phyloP scores from a whole-genome alignment of 208 protist species.

The Lotmaria passim region DNA sequence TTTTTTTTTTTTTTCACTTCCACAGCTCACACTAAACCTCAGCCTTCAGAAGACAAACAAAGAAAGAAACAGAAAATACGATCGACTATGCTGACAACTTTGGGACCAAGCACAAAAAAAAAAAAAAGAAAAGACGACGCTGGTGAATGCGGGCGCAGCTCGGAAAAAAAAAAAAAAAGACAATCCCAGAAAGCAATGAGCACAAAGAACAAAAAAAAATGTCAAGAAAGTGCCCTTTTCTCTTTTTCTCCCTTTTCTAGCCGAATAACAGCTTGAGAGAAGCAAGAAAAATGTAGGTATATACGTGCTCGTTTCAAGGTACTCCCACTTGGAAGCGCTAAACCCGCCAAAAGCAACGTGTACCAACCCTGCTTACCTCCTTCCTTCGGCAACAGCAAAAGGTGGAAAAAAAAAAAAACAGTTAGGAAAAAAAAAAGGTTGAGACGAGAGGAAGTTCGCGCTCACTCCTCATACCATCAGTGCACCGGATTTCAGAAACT shows the following conservation, averaged over 20 bases:
- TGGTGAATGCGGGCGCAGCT: too few relatives aligned
- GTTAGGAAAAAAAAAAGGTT: slow-evolving; percentile 1
- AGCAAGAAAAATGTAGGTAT: slow-evolving; percentile 3
- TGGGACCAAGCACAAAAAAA: slow-evolving; percentile 19
- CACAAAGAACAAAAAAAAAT: not conserved
- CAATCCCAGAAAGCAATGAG: not conserved
- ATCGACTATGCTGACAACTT: too few relatives aligned
- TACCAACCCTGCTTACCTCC: too few relatives aligned
- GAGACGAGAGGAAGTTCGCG: not conserved
- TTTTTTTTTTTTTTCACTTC: too few relatives aligned
- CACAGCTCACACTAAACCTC: too few relatives aligned
- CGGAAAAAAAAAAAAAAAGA: not conserved
- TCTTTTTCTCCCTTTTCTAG: not conserved
- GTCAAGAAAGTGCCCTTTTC: not conserved
- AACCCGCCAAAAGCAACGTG: too few relatives aligned
- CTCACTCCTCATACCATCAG: too few relatives aligned
- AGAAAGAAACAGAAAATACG: slow-evolving; percentile 12
- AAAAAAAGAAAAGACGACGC: slow-evolving; percentile 3
- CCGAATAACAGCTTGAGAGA: not conserved
- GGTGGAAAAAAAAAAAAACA: slow-evolving; percentile 4
- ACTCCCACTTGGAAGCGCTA: too few relatives aligned
- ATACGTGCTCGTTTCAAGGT: too few relatives aligned
- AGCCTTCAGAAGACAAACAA: not conserved
- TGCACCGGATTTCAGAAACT: too few relatives aligned
- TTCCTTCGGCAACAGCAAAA: not conserved